Conservation (phyloP, 257 asterid species). For the Primulina tabacum region DNA sequence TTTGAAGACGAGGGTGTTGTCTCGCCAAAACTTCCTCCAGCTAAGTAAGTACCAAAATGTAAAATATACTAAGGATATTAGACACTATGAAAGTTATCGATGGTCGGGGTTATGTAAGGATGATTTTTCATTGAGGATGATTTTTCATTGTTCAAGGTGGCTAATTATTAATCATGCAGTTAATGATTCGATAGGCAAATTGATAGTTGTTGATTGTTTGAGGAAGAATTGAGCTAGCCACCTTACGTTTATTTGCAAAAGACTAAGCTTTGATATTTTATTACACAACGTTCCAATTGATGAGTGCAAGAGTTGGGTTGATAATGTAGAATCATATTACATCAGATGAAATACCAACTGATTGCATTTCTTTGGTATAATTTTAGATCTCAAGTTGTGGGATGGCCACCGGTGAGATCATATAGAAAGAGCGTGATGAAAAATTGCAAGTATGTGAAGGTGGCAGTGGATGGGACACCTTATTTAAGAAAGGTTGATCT, state of each 20-base stretch:
- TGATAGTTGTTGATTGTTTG: neutral
- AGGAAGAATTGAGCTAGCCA: neutral
- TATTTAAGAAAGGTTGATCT: slow-evolving; percentile 68
- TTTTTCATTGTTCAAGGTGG: no score
- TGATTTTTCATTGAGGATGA: no score
- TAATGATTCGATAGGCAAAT: neutral
- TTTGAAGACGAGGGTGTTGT: slow-evolving; percentile 25
- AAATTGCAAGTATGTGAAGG: slow-evolving; percentile 59
- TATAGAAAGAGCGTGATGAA: slow-evolving; percentile 46
- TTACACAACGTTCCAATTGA: neutral
- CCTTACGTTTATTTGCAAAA: neutral
- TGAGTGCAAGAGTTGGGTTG: neutral
- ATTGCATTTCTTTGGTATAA: neutral
- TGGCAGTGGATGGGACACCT: slow-evolving; percentile 83
- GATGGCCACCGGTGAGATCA: slow-evolving; percentile 85
- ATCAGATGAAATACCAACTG: neutral
- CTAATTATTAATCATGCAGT: neutral
- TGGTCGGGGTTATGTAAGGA: no score
- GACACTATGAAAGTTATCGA: no score
- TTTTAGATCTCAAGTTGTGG: slow-evolving; percentile 56
- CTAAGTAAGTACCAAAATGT: slow-evolving; percentile 40
- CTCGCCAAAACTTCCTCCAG: slow-evolving; percentile 31
- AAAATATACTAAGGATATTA: no score
- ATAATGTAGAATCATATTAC: neutral
- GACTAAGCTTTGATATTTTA: no score